Evolutionary conservation across 2,329 filamentous ascomycete genomes (phyloP).

Genomic region (Aspergillus ruber): DNA sequence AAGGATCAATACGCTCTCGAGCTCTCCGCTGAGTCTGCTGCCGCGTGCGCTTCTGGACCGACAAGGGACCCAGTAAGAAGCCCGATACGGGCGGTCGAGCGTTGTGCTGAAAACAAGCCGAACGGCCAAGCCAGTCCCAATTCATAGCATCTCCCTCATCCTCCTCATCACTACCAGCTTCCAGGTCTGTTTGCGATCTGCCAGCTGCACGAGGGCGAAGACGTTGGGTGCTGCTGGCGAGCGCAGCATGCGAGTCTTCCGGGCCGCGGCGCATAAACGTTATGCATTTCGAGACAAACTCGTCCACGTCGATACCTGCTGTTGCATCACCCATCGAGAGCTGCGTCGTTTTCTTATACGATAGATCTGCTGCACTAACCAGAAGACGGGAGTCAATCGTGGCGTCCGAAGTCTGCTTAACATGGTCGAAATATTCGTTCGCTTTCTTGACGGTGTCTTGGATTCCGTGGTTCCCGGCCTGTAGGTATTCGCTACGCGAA

Average conservation of each 20-base stretch:
- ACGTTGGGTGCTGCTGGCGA: constrained; percentile 31
- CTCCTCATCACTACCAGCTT: constrained; percentile 52
- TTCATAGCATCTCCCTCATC: constrained; percentile 73
- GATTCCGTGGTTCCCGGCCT: constrained; percentile 59
- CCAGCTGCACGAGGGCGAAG: constrained; percentile 32
- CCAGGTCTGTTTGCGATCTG: constrained; percentile 37
- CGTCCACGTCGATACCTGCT: constrained; percentile 77
- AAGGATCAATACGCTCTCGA: constrained; percentile 59
- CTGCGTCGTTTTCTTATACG: constrained; percentile 68
- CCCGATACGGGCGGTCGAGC: constrained; percentile 69
- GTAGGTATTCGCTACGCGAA: constrained; percentile 64
- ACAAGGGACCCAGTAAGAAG: constrained; percentile 82
- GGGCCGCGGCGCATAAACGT: constrained; percentile 71
- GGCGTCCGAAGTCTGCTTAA: constrained; percentile 85
- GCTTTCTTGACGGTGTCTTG: constrained; percentile 60
- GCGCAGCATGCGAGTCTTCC: constrained; percentile 48
- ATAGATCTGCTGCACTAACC: constrained; percentile 71
- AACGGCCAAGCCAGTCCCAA: constrained; percentile 76
- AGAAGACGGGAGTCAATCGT: constrained; percentile 84
- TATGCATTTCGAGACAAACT: constrained; percentile 86
- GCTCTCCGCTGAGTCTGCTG: constrained; percentile 65
- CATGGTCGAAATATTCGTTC: constrained; percentile 58
- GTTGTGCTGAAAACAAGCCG: constrained; percentile 67
- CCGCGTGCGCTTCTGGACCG: constrained; percentile 76
- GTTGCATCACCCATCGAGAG: constrained; percentile 66